Evolutionary conservation across 225 moss, liverwort and hornwort genomes (phyloP), one percentile per base, ranked within the genome.

Genomic region (Ulota crispa): DNA sequence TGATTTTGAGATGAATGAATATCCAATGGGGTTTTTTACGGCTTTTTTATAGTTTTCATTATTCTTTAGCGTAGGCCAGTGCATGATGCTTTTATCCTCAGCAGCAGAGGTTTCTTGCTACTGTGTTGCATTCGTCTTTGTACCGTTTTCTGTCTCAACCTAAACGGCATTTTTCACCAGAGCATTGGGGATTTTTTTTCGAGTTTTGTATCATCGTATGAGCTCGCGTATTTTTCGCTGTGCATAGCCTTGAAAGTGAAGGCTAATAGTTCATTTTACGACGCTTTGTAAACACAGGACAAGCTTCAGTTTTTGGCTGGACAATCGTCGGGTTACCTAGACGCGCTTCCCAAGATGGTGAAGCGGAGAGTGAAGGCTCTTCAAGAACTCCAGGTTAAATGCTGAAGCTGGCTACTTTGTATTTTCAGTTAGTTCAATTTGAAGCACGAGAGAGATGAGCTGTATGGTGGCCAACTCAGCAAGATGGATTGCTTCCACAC

Each of bases 321-420:
- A 68, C 94, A 97, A 63, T 89, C 97, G 52, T 95, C 93, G 5
- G 93, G 95, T 59, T 97, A 93, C 34, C 60, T 97, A 10, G 95
- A 93, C 36, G 88, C 93, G 10, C 97, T 97, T 68, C 88, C 97
- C 7, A 84, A 91, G 43, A 50, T 87, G 80, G 95, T 95, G 70
- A 93, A 92, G 89, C 84, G 88, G 24, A 91, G 97, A 83, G 95
- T 97, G 61, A 87, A 91, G 70, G 88, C 80, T 72, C 85, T 97
- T 62, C 94, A 95, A 74, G 85, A 85, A 15, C 80, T 97, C 20
- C 97, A 97, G 97, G 97, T 97, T 79, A 64, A 83, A 62, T 24
- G 4, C 53, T 55, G 10, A 42, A 24, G 56, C 31, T 32, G 63
- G 21, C 4, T 7, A 21, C 16, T 21, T 30, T 23, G 10, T 7